Conservation (phyloP, 768 basidiomycete genomes). For the Pleurotus djamor region DNA sequence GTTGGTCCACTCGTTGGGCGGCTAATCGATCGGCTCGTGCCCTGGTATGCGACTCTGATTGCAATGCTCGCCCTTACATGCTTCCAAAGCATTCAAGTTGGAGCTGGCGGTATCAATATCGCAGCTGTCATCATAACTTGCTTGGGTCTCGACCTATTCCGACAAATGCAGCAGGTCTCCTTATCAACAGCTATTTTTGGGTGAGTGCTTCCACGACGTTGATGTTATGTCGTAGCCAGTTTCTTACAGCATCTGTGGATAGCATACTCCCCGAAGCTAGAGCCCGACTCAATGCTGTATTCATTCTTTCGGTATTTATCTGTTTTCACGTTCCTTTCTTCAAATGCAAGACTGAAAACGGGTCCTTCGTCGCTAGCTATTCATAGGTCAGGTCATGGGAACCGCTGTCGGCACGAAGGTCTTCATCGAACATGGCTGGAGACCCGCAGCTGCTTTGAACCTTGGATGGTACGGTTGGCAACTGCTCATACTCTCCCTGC, state of each 20-base stretch:
- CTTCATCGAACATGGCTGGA: conserved; percentile 72
- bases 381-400: conserved; percentile 83
- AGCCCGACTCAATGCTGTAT: conserved; percentile 74
- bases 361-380: conserved; percentile 34
- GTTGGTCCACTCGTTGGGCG: conserved; percentile 70
- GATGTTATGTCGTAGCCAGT: conserved; percentile 4
- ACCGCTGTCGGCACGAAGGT: conserved; percentile 73
- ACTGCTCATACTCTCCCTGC: conserved; percentile 52
- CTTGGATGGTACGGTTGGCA: conserved; percentile 58
- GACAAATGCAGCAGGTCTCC: conserved; percentile 75
- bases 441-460: conserved; percentile 57
- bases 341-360: background rate
- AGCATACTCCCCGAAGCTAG: conserved; percentile 48
- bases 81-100: conserved; percentile 65
- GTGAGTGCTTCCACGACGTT: conserved; percentile 24
- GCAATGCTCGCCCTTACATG: conserved; percentile 43
- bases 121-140: conserved; percentile 69
- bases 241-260: conserved; percentile 5
- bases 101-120: conserved; percentile 67
- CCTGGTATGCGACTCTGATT: conserved; percentile 74
- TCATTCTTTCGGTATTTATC: conserved; percentile 56
- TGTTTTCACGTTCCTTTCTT: conserved; percentile 14
- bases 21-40: conserved; percentile 65
- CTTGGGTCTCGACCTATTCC: conserved; percentile 70
- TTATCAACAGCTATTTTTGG: conserved; percentile 57